phyloP scores from a whole-genome alignment of 2,329 filamentous ascomycete genomes.

The Atkinsonella texensis region DNA sequence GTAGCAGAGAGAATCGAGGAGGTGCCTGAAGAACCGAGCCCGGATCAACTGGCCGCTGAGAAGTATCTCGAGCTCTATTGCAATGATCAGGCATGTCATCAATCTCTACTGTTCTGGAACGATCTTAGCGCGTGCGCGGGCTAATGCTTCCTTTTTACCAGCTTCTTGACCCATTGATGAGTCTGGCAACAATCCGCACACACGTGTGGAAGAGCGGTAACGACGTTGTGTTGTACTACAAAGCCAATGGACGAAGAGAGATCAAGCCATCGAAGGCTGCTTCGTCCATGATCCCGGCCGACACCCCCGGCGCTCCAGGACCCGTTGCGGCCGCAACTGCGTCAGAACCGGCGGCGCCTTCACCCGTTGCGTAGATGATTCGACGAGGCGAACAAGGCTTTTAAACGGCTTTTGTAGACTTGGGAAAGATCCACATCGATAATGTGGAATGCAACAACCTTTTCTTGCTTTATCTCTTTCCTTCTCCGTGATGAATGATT shows the following conservation, averaged over 20 bases:
- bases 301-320: conserved; percentile 12
- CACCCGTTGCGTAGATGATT: background rate
- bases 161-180: conserved; percentile 72
- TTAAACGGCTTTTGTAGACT: background rate
- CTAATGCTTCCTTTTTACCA: conserved; percentile 17
- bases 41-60: conserved; percentile 60
- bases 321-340: conserved; percentile 11
- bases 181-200: conserved; percentile 79
- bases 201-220: conserved; percentile 94
- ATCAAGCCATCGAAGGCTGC: conserved; percentile 19
- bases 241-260: conserved; percentile 73
- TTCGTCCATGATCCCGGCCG: conserved; percentile 9
- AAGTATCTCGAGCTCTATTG: conserved; percentile 94
- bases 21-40: conserved; percentile 45
- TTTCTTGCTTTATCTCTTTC: too few species aligned
- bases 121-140: background rate
- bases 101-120: too few species aligned
- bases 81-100: conserved; percentile 64
- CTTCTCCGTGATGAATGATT: too few species aligned
- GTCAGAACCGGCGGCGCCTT: conserved; percentile 3
- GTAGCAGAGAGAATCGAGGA: conserved; percentile 84
- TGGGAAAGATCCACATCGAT: too few species aligned
- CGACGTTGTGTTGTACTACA: conserved; percentile 85
- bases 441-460: too few species aligned
- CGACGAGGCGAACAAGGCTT: background rate